Percentiles rank a stretch among this genome's conserved stretches.
These are phyloP conservation scores for Bacidia gigantensis DNA, from an alignment of 495 filamentous ascomycete genomes.

Conservation along the genomic window DNA sequence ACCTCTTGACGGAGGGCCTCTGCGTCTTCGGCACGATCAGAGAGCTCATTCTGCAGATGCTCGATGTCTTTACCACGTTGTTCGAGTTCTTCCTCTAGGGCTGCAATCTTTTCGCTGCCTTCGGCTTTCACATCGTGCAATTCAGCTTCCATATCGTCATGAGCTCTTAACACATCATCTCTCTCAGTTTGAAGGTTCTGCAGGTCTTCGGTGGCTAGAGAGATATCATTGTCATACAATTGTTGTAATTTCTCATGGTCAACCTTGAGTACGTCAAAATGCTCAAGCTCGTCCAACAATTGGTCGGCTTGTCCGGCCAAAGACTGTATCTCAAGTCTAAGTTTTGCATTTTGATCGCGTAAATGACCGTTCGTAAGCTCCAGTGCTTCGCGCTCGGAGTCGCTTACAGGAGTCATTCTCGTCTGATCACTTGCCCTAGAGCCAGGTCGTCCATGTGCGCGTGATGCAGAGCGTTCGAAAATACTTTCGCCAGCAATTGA, in stretches of 20 bases:
- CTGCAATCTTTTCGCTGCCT: constrained; percentile 52
- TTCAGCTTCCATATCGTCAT: constrained; percentile 66
- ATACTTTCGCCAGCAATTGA: constrained; percentile 78
- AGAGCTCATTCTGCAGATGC: constrained; percentile 52
- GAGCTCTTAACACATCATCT: constrained; percentile 65
- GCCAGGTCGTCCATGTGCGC: constrained; percentile 56
- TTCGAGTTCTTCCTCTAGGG: constrained; percentile 66
- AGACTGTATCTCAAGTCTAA: constrained; percentile 74
- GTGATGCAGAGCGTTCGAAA: constrained; percentile 81
- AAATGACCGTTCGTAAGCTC: constrained; percentile 71
- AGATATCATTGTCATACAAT: constrained; percentile 62
- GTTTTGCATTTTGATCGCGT: constrained; percentile 69
- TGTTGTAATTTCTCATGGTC: constrained; percentile 44
- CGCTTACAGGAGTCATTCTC: constrained; percentile 53
- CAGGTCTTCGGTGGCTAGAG: constrained; percentile 63
- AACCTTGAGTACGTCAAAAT: constrained; percentile 40
- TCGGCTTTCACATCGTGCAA: constrained; percentile 58
- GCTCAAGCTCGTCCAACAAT: constrained; percentile 50
- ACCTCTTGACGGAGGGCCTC: constrained; percentile 79
- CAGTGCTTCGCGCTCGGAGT: constrained; percentile 70
- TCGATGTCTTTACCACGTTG: constrained; percentile 59
- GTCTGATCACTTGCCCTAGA: constrained; percentile 63
- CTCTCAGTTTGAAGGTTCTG: constrained; percentile 72
- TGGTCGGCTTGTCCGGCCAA: constrained; percentile 62
- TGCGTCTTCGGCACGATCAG: constrained; percentile 57